A percentile compares a stretch with the other conserved stretches of the same genome.
These are phyloP conservation scores for Kwoniella europaea DNA, from an alignment of 768 basidiomycete species.

Conservation along the genomic window DNA sequence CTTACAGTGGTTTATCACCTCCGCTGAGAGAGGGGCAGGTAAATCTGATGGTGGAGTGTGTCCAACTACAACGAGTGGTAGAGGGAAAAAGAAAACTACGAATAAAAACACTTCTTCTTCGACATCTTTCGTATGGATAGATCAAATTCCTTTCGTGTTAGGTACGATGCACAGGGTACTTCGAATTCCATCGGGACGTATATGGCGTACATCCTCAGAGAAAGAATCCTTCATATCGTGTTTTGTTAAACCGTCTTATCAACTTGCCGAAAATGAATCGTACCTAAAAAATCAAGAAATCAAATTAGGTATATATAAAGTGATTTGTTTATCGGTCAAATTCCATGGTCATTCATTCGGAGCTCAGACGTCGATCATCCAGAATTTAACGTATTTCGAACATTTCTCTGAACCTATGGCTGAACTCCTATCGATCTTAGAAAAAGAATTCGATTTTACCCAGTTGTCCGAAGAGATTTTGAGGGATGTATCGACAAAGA, in stretches of 20 bases:
- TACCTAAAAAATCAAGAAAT: conserved; percentile 83
- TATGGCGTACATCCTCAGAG: conserved; percentile 89
- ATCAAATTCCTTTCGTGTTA: conserved; percentile 74
- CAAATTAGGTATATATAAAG: conserved; percentile 77
- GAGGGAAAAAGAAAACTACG: conserved; percentile 50
- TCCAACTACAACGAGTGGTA: conserved; percentile 57
- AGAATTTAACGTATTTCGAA: conserved; percentile 89
- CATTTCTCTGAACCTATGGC: conserved; percentile 94
- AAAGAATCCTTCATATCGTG: conserved; percentile 84
- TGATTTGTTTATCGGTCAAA: conserved; percentile 90
- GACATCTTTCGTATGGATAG: conserved; percentile 64
- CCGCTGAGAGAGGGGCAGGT: conserved; percentile 76
- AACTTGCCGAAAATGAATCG: conserved; percentile 79
- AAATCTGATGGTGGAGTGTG: conserved; percentile 57
- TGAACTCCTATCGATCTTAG: conserved; percentile 77
- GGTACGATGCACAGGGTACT: conserved; percentile 74
- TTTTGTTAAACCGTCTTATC: conserved; percentile 84
- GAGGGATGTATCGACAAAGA: conserved; percentile 58
- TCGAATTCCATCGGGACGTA: conserved; percentile 70
- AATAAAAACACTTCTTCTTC: conserved; percentile 50
- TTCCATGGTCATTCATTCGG: conserved; percentile 81
- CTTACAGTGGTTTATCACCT: conserved; percentile 84
- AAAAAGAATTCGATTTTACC: conserved; percentile 82
- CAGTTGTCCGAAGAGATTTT: conserved; percentile 91
- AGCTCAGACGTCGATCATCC: conserved; percentile 88